Evolutionary conservation across 495 filamentous ascomycete species (phyloP).

Genomic region (Aspergillus heteromorphus): DNA sequence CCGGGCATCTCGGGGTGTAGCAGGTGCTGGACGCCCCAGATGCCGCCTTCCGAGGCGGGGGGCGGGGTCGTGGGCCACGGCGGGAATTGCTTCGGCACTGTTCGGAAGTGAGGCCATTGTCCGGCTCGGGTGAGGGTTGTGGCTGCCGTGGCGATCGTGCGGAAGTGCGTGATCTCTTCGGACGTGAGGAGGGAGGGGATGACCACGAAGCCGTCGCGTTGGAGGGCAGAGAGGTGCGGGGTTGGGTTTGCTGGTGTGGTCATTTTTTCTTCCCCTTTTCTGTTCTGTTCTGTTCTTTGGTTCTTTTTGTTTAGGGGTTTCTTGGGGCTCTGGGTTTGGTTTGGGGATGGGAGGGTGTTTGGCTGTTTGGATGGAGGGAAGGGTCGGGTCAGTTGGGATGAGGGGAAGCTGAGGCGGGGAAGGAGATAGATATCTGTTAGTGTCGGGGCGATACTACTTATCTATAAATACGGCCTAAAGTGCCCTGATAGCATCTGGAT

Average conservation of each 20-base stretch:
- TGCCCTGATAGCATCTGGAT: too few relatives aligned
- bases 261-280: too few relatives aligned
- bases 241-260: constrained; percentile 20
- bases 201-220: constrained; percentile 45
- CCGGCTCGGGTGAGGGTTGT: constrained; percentile 55
- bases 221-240: constrained; percentile 37
- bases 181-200: constrained; percentile 44
- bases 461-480: too few relatives aligned
- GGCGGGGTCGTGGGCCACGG: constrained; percentile 58
- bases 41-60: constrained; percentile 51
- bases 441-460: not conserved
- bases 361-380: not conserved
- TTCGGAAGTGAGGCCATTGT: constrained; percentile 72
- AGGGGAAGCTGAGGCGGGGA: not conserved
- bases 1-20: constrained; percentile 62
- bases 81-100: constrained; percentile 80
- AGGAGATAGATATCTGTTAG: not conserved
- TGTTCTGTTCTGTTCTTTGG: not conserved
- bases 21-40: constrained; percentile 85
- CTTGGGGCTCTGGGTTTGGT: not conserved
- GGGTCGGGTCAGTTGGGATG: not conserved
- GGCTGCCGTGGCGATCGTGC: constrained; percentile 46
- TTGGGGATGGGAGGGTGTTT: not conserved
- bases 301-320: constrained; percentile 1
- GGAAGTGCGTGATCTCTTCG: constrained; percentile 47